phyloP scores from a whole-genome alignment of 140 eudicot species.

The Eryngium alpinum region DNA sequence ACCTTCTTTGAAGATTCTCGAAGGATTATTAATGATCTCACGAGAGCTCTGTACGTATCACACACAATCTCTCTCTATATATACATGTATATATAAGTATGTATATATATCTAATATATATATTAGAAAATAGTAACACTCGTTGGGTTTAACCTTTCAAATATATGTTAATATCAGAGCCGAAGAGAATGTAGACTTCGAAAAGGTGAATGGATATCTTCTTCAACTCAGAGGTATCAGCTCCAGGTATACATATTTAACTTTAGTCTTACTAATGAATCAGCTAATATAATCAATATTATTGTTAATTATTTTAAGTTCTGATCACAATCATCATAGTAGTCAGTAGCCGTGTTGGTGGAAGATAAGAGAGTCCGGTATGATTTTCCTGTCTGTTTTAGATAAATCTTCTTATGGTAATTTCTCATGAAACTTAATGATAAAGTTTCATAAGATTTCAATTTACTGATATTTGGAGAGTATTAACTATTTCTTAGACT shows the following conservation, averaged over 20 bases:
- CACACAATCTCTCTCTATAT: background rate
- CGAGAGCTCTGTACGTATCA: slow-evolving; percentile 45
- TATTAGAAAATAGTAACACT: background rate
- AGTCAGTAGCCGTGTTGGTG: too few relatives aligned
- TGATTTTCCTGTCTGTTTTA: too few relatives aligned
- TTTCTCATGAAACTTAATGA: too few relatives aligned
- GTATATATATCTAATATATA: background rate
- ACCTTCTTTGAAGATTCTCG: slow-evolving; percentile 71
- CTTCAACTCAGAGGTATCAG: slow-evolving; percentile 69
- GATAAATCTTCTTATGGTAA: too few relatives aligned
- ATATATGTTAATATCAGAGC: slow-evolving; percentile 27
- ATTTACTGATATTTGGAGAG: too few relatives aligned
- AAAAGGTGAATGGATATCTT: slow-evolving; percentile 61
- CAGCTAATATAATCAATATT: background rate
- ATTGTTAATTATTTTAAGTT: background rate
- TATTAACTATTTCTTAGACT: too few relatives aligned
- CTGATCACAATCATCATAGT: background rate
- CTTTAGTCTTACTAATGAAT: background rate
- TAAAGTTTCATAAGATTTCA: too few relatives aligned
- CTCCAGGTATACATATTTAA: slow-evolving; percentile 34
- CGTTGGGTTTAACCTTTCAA: background rate
- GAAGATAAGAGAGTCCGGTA: too few relatives aligned
- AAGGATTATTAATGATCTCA: slow-evolving; percentile 50
- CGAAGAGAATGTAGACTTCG: slow-evolving; percentile 48
- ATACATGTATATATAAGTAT: background rate